Base-by-base conservation (phyloP, 305 asterid species). In the Withania somnifera region DNA sequence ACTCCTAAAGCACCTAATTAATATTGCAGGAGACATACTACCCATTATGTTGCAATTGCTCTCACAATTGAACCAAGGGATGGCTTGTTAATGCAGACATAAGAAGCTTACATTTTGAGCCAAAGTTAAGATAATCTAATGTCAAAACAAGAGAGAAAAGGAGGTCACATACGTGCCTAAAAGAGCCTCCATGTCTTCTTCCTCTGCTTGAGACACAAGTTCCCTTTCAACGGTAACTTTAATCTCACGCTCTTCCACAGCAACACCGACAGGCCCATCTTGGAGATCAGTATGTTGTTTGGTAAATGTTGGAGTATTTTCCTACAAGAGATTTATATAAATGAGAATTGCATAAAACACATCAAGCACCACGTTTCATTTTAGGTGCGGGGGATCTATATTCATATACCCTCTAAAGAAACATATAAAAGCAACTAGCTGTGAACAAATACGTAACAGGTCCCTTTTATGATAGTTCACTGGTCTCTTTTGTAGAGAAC, bases 111-210 rank as follows among this genome's bases (percentile, higher is more conserved):
- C 53, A 68, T 22, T 57, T 57, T 22, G 28, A 75, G 64, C 75
- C 19, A 17, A 47, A 73, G 79, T 20, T 47, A 20, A 73, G 40
- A 75, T 50, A 26, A 28, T 50, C 42, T 28, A 75, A 50, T 15
- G 45, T 60, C 36, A 28, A 56, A 47, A 22, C 11, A 47, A 81
- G 56, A 68, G 32, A 30, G 76, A 22, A 82, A 82, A 78, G 66
- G 76, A 47, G 86, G 83, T 78, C 83, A 97, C 99, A 45, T 93
- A 95, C 99, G 96, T 91, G 91, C 97, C 98, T 91, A 97, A 89
- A 88, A 97, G 98, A 83, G 97, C 98, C 91, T 97, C 99, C 99
- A 95, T 97, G 85, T 97, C 98, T 86, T 97, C 99, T 88, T 97
- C 99, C 90, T 97, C 99, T 45, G 95, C 98, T 85, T 95, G 98